A percentile compares a stretch with the other conserved stretches of the same genome.
Evolutionary conservation across 176 grass and related monocot genomes (phyloP).

Genomic region (Carex pumila): DNA sequence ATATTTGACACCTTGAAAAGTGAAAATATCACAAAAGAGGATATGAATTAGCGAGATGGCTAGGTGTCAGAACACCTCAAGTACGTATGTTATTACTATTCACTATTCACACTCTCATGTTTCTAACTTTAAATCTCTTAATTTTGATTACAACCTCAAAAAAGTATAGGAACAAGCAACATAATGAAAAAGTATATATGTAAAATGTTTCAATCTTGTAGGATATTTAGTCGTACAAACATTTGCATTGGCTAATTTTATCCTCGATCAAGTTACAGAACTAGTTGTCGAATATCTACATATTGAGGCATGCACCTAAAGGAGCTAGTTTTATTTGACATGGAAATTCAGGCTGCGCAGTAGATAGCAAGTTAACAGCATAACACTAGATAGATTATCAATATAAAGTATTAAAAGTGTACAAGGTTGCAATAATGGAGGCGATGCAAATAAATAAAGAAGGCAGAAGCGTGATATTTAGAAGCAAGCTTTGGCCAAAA

Average conservation of each 20-base stretch:
- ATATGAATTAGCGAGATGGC: too few species aligned
- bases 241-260: not conserved
- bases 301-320: not conserved
- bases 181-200: not conserved
- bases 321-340: not conserved
- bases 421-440: slow-evolving; percentile 59
- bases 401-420: slow-evolving; percentile 73
- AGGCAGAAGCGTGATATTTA: slow-evolving; percentile 75
- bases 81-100: too few species aligned
- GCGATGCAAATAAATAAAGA: slow-evolving; percentile 69
- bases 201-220: not conserved
- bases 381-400: slow-evolving; percentile 23
- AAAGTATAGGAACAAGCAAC: not conserved
- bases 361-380: not conserved
- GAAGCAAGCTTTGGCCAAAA: slow-evolving; percentile 50
- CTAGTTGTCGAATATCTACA: not conserved
- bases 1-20: too few species aligned
- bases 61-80: too few species aligned
- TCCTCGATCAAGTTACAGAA: not conserved
- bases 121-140: too few species aligned
- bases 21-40: too few species aligned
- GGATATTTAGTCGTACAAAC: not conserved
- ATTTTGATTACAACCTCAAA: too few species aligned
- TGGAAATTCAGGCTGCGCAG: not conserved
- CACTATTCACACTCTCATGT: too few species aligned